Percentiles rank a stretch among this genome's conserved stretches.
phyloP scores from a whole-genome alignment of 2,329 filamentous ascomycete genomes.

The Arthrobotrys megalospora region DNA sequence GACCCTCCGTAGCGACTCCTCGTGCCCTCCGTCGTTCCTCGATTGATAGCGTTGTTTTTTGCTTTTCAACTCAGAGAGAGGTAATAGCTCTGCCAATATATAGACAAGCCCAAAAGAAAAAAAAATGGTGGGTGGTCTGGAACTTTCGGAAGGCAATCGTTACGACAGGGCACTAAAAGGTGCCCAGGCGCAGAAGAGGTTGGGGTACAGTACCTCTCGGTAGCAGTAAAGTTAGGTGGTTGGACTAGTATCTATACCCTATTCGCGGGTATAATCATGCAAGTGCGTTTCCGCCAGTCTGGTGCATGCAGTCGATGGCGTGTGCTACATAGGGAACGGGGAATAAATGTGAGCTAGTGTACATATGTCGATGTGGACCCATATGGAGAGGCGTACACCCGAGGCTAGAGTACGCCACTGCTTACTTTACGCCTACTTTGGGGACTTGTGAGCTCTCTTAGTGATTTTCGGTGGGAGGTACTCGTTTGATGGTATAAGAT shows the following conservation, averaged over 20 bases:
- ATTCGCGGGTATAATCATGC: slow-evolving; percentile 13
- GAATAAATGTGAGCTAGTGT: slow-evolving; percentile 13
- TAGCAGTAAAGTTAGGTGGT: background rate
- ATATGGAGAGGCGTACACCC: slow-evolving; percentile 9
- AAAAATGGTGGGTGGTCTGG: slow-evolving; percentile 7
- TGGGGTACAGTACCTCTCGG: slow-evolving; percentile 10
- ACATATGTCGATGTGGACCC: background rate
- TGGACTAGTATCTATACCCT: slow-evolving; percentile 16
- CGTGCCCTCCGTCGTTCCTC: slow-evolving; percentile 32
- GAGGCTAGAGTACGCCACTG: slow-evolving; percentile 19
- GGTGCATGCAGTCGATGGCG: slow-evolving; percentile 7
- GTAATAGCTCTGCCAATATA: background rate
- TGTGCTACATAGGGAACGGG: slow-evolving; percentile 4
- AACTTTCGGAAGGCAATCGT: slow-evolving; percentile 12
- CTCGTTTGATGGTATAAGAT: background rate
- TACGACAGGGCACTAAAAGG: background rate
- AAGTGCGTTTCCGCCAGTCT: slow-evolving; percentile 7
- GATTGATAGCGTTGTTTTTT: slow-evolving; percentile 32
- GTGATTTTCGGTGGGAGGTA: background rate
- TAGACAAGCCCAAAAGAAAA: background rate
- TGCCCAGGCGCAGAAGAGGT: slow-evolving; percentile 4
- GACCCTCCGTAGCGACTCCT: background rate
- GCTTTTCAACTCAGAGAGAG: background rate
- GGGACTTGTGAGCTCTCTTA: slow-evolving; percentile 10
- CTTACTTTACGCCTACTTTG: background rate